These are phyloP conservation scores for Botrytis pseudocinerea DNA, from an alignment of 2,329 filamentous ascomycete genomes.

Conservation along the genomic window DNA sequence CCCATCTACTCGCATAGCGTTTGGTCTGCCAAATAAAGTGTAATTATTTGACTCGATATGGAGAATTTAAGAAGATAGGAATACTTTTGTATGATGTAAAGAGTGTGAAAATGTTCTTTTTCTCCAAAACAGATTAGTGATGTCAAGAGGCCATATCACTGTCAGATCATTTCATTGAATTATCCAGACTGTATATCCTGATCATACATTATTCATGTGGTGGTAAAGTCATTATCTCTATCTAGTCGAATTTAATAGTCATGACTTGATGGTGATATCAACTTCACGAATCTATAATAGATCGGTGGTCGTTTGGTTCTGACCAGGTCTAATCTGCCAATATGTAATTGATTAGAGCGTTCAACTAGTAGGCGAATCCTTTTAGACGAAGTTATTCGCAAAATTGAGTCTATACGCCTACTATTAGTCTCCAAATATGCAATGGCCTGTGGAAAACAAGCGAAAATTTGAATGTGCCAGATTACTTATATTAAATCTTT, in stretches of 20 bases:
- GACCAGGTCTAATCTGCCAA: background rate
- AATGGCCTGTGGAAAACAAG: background rate
- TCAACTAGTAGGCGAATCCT: background rate
- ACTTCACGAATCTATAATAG: background rate
- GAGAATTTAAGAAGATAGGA: background rate
- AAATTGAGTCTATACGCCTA: background rate
- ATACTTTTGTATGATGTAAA: background rate
- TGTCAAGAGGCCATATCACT: background rate
- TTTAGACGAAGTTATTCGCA: background rate
- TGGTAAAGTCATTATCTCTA: background rate
- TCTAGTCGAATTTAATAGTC: background rate
- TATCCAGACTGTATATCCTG: background rate
- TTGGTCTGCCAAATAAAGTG: background rate
- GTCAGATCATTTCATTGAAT: background rate
- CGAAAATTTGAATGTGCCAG: background rate
- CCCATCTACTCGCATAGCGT: background rate
- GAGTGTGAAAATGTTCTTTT: too few relatives aligned
- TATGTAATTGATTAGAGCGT: background rate
- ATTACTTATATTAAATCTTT: background rate
- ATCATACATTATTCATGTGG: background rate
- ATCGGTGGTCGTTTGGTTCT: background rate
- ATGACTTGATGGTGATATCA: background rate
- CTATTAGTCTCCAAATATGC: background rate
- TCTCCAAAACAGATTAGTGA: background rate
- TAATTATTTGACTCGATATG: background rate